These are phyloP conservation scores for Zymoseptoria pseudotritici DNA, from an alignment of 2,329 filamentous ascomycete genomes.

Conservation along the genomic window DNA sequence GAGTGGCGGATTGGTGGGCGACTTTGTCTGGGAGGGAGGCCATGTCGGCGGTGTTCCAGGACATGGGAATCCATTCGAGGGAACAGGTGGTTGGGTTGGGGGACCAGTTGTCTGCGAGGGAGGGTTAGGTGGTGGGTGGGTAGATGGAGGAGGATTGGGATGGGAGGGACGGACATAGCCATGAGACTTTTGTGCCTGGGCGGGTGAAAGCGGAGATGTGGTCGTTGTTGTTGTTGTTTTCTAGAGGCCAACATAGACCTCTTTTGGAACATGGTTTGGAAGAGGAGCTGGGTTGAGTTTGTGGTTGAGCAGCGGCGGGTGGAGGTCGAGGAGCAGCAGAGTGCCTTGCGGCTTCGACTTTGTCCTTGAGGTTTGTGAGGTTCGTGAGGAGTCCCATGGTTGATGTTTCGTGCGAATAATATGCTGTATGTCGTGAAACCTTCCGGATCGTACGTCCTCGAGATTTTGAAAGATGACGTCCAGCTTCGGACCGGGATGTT, in stretches of 20 bases:
- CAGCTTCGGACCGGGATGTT: background rate
- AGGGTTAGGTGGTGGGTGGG: background rate
- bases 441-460: background rate
- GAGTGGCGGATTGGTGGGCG: conserved; percentile 2
- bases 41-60: conserved; percentile 27
- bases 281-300: background rate
- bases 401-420: background rate
- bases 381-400: background rate
- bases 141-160: background rate
- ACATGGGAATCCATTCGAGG: conserved; percentile 27
- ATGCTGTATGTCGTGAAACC: background rate
- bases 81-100: conserved; percentile 19
- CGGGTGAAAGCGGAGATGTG: conserved; percentile 25
- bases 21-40: conserved; percentile 20
- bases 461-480: background rate
- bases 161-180: conserved; percentile 18
- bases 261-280: conserved; percentile 17
- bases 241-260: conserved; percentile 28
- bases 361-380: background rate
- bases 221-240: conserved; percentile 24
- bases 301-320: background rate
- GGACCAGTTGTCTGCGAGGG: conserved; percentile 24
- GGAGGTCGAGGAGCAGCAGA: background rate
- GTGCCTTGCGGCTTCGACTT: background rate
- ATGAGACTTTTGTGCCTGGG: conserved; percentile 27